A percentile compares a stretch with the other conserved stretches of the same genome.
phyloP scores from a whole-genome alignment of 169 alveolate genomes.

The Plasmodium relictum region DNA sequence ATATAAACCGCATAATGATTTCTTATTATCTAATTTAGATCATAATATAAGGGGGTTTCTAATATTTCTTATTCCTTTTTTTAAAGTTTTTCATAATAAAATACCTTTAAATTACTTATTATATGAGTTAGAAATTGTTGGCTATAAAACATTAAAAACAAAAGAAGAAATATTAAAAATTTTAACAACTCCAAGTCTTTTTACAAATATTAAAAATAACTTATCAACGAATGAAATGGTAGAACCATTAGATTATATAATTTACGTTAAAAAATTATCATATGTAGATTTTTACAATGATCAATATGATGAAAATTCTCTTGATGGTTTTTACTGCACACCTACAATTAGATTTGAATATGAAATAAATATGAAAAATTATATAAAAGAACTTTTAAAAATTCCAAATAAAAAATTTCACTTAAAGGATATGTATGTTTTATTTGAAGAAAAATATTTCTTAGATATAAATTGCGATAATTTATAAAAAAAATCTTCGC shows the following conservation, averaged over 20 bases:
- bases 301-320: constrained; percentile 42
- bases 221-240: constrained; percentile 1
- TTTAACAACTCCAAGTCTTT: constrained; percentile 17
- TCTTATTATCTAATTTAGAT: constrained; percentile 52
- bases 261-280: constrained; percentile 52
- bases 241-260: constrained; percentile 30
- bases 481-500: too few species aligned
- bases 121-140: constrained; percentile 12
- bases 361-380: constrained; percentile 32
- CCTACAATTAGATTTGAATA: constrained; percentile 51
- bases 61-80: constrained; percentile 49
- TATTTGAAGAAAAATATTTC: constrained; percentile 57
- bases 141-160: constrained; percentile 30
- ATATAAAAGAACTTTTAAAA: constrained; percentile 16
- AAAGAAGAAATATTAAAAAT: constrained; percentile 50
- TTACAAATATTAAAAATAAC: constrained; percentile 20
- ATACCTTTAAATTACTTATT: constrained; percentile 58
- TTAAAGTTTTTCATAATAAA: constrained; percentile 52
- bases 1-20: constrained; percentile 58
- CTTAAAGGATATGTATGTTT: constrained; percentile 35
- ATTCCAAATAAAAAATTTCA: constrained; percentile 25
- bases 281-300: constrained; percentile 45
- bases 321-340: constrained; percentile 45
- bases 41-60: constrained; percentile 61
- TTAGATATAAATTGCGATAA: constrained; percentile 23